Base-by-base conservation (phyloP, 768 basidiomycete species). In the Boletus speciosus region DNA sequence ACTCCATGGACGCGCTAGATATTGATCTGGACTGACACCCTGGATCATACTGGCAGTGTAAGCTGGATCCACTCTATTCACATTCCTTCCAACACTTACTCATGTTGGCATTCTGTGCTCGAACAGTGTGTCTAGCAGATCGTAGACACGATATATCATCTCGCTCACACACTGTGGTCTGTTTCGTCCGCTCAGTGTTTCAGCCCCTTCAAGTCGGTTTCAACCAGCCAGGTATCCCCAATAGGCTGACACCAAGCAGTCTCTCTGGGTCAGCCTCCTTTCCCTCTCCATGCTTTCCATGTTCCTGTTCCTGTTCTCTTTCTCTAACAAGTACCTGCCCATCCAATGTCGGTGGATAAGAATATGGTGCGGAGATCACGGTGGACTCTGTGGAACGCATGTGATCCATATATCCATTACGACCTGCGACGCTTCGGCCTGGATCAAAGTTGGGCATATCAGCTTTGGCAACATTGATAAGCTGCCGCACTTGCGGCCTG, bases 191-290 rank as follows among this genome's bases (percentile, higher is more conserved):
- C 25, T 27, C 25, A 27, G 25, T 27, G 25, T 27, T 6, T 6
- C 25, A 0, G 25, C 25, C 25, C 25, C 25, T 27, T 27, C 25
- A 27, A 27, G 25, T 5, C 25, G 25, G 25, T 27, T 27, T 27
- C n/a, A n/a, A n/a, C 25, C 25, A 27, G 10, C 21, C 38, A 16
- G 44, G 19, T 27, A 15, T n/a, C 25, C 12, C 36, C 41, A 44
- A 31, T n/a, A 15, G 50, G 62, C 65, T 66, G 54, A 65, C 56
- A 51, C 46, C 46, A 10, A 39, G 19, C 16, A 7, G 4, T 21
- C 40, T n/a, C 32, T 44, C n/a, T 46, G 3, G 32, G 64, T 66
- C 65, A 67, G 62, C 65, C 65, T 40, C 64, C 49, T 21, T 55
- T 11, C 14, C 36, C 19, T 45, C 39, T 50, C 36, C 46, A 37